Evolutionary conservation across 1,284 basidiomycete species (phyloP), one percentile per base, ranked within the genome.

Genomic region (Anthracocystis setariae): DNA sequence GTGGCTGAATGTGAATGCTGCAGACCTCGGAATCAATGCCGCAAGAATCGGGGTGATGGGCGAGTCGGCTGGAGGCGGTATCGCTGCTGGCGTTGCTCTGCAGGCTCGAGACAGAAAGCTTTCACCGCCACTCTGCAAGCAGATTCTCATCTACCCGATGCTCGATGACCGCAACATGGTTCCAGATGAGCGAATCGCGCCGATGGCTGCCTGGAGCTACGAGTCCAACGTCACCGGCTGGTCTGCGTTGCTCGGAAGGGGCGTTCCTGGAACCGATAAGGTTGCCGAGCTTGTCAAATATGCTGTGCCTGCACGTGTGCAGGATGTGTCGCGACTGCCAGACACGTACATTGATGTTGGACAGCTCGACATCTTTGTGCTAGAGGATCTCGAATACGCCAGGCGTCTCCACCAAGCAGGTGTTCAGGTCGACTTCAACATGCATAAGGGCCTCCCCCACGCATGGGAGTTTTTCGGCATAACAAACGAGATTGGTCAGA

Each of bases 81-180:
- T 67, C 33, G 64, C 53, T 8, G 64, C 64, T 7, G 64, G 64
- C 10, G 58, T 67, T 5, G 64, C 64, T 10, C 44, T 67, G 24
- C 57, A 61, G 35, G 64, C 64, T 21, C 64, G 64, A 8, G 64
- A 67, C 33, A 35, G 17, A 10, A 33, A 25, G 0, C n/a, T 67
- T 7, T 49, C 58, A 9, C 64, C 65, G 18, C 49, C 65, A 2
- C 43, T 68, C 23, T 32, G 44, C 37, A 68, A 68, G 21, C 65
- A 61, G 49, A 52, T 68, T 21, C 58, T 68, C 33, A 44, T 68
- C 54, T 62, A 68, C 35, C 65, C 65, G 8, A 68, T 62, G 65
- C 44, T 62, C n/a, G 65, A 68, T 32, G 58, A 68, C 24, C 65
- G 54, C 42, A 68, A 57, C 43, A 21, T 58, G 9, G 18, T 24